Conservation (phyloP, 108 stramenopile genomes). For the Parietichytrium sp. region DNA sequence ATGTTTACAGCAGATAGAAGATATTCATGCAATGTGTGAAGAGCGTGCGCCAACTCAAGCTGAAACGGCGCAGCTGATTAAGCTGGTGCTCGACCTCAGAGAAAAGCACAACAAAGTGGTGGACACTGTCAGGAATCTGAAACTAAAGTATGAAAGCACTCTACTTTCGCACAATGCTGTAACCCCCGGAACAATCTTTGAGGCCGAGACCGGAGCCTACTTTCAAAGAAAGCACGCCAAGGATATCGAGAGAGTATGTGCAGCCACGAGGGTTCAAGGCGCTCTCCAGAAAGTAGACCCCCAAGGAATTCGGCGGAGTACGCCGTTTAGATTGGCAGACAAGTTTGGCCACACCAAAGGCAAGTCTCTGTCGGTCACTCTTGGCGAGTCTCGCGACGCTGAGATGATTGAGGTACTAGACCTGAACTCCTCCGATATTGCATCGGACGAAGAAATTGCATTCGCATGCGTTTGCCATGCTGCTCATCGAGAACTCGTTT, state of each 20-base stretch:
- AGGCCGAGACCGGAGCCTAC: no score
- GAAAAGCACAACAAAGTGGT: no score
- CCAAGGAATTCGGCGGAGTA: not conserved
- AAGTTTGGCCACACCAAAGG: not conserved
- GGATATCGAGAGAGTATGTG: not conserved
- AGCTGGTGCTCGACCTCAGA: no score
- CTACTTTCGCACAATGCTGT: no score
- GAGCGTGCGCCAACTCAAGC: no score
- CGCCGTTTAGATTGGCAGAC: not conserved
- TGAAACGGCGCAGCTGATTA: no score
- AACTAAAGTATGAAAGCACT: no score
- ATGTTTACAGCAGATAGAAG: no score
- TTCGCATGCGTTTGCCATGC: conserved; percentile 1
- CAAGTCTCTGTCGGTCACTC: not conserved
- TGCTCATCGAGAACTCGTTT: not conserved
- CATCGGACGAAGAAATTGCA: not conserved
- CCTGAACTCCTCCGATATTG: not conserved
- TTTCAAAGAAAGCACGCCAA: not conserved
- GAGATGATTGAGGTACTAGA: not conserved
- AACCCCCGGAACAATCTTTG: no score
- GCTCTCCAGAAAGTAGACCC: not conserved
- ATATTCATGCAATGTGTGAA: no score
- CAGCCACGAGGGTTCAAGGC: not conserved
- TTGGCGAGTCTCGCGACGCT: not conserved
- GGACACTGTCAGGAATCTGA: no score